A percentile compares a stretch with the other conserved stretches of the same genome.
Conservation (phyloP, 176 grass and related monocot species). For the Avena sativa region DNA sequence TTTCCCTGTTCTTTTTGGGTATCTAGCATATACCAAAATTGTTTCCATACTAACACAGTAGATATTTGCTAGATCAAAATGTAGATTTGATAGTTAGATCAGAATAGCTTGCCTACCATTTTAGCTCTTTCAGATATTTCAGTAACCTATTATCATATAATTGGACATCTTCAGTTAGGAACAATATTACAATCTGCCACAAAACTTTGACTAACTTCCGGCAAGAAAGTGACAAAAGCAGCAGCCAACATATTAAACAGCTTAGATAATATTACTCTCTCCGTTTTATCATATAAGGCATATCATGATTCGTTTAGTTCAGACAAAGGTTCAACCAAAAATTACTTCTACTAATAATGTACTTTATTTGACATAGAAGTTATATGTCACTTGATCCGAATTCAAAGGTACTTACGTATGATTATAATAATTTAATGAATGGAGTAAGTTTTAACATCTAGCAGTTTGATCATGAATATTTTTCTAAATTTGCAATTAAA, state of each 20-base stretch:
- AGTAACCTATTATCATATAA: neutral
- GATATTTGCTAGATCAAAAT: neutral
- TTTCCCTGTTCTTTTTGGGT: neutral
- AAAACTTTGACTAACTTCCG: neutral
- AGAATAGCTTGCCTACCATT: neutral
- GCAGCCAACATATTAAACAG: neutral
- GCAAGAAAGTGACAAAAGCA: neutral
- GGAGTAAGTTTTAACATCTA: neutral
- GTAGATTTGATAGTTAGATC: neutral
- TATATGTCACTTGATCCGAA: neutral
- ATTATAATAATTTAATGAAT: neutral
- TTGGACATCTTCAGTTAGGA: neutral
- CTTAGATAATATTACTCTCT: neutral
- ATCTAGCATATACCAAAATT: neutral
- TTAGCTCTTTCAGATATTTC: neutral
- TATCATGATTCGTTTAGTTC: neutral
- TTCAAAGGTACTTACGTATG: neutral
- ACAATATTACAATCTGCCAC: neutral
- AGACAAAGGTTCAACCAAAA: neutral
- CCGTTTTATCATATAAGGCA: neutral
- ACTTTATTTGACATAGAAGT: neutral
- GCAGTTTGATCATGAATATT: neutral
- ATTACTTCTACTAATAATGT: neutral
- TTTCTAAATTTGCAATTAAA: conserved; percentile 1
- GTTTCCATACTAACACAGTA: neutral